Evolutionary conservation across 306 rosid genomes (phyloP).

Genomic region (Citrullus colocynthis): DNA sequence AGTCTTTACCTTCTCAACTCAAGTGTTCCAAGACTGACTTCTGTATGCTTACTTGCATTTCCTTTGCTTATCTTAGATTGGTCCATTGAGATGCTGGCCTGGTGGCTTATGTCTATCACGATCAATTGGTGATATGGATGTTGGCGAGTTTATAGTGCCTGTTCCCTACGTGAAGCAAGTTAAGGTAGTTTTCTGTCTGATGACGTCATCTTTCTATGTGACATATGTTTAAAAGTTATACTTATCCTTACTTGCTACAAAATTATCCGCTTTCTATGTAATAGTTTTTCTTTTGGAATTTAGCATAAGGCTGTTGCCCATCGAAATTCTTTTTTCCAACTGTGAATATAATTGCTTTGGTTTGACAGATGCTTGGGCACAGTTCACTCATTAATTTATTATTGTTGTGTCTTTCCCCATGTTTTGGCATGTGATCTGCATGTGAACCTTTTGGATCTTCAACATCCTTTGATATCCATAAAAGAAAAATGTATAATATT

Average conservation of each 20-base stretch:
- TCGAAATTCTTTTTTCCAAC: not conserved
- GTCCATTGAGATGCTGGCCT: slow-evolving; percentile 99
- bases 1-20: not conserved
- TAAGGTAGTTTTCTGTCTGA: slow-evolving; percentile 43
- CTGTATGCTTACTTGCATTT: not conserved
- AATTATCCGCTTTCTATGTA: not conserved
- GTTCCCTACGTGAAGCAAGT: slow-evolving; percentile 96
- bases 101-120: slow-evolving; percentile 99
- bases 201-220: not conserved
- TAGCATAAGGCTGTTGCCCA: not conserved
- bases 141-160: slow-evolving; percentile 92
- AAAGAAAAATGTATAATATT: not conserved
- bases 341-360: not conserved
- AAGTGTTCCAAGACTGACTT: not conserved
- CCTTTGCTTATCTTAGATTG: slow-evolving; percentile 38
- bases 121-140: slow-evolving; percentile 91
- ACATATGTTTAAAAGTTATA: not conserved
- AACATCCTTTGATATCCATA: not conserved
- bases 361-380: not conserved
- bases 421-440: not conserved
- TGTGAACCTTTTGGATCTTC: not conserved
- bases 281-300: not conserved
- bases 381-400: not conserved
- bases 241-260: not conserved
- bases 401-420: not conserved